Evolutionary conservation across 345 rosid genomes (phyloP), one percentile per base, ranked within the genome.

Genomic region (Eucalyptus tenuipes): DNA sequence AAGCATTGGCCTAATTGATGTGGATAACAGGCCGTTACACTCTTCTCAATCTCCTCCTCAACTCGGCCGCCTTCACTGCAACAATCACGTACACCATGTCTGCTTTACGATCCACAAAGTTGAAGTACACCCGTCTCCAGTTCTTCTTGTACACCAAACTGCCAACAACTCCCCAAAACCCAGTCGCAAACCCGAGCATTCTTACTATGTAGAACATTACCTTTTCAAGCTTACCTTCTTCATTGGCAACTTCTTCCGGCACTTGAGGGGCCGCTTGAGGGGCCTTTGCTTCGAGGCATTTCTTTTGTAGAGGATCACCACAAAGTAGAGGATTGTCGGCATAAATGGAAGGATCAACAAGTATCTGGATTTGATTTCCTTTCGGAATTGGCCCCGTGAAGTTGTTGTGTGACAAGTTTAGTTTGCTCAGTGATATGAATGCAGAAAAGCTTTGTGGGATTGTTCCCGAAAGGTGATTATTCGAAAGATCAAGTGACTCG

Each of bases 141-240:
- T 86, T 71, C 86, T 79, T 89, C n/a, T 89, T 89, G 80, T 53
- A 45, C 64, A 80, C 37, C 86, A 89, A 80, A 87, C 42, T 22
- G 10, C 87, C 90, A 44, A 53, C 29, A 16, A 89, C 86, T 49
- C 59, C 88, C 90, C 88, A 86, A 24, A 89, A 86, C 22, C 90
- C 86, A 8, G 6, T 71, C 0, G 49, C 75, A 25, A 71, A 86
- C 16, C 90, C 86, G 0, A 52, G 18, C 59, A 75, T 55, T 27
- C 53, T 47, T 14, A 40, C 55, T 5, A 57, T 16, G 44, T 81
- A 86, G 12, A 86, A 75, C 79, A 68, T 31, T 7, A 31, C 42
- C 57, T 86, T 87, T 7, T 89, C 88, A 57, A 33, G 3, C 37
- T 31, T 33, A 49, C 64, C 59, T 52, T 22, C 40, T 57, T 31